Evolutionary conservation across 2,329 filamentous ascomycete species (phyloP), one percentile per base, ranked within the genome.

Genomic region (Aspergillus awamori): DNA sequence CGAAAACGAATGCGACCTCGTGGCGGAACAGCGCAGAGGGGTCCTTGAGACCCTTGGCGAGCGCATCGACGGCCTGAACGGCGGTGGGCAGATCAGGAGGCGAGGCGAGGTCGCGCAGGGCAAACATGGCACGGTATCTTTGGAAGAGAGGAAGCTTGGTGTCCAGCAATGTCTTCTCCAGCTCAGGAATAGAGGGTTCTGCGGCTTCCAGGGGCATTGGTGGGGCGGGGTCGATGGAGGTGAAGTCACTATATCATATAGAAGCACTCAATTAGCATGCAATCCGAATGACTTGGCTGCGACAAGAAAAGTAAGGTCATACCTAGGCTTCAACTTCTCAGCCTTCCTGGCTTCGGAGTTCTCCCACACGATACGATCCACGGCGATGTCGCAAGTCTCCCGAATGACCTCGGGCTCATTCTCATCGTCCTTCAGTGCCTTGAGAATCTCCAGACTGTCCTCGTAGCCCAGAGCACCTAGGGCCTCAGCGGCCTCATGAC

Each of bases 1-100:
- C 95, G 69, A 99, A 99, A 13, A 99, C 95, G 75, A 99, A 99
- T 13, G 95, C 95, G 67, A 99, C 93, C 76, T 99, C 95, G 80
- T 99, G 95, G 67, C 95, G 89, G 84, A 99, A 98, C 7, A 99
- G 87, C 5, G 93, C 93, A 53, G 93, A 97, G 17, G 88, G 83
- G 75, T 99, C 95, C 33, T 83, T 83, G 69, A 99, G 88, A 15
- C 95, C 95, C 73, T 88, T 89, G 49, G 95, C 92, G 51, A 99
- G 86, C 10, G 93, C 91, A 48, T 89, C 85, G 57, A 99, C 86
- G 17, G 95, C 94, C n/a, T 91, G 89, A 15, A 92, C 86, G 6
- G 94, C 93, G 2, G 93, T 97, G 2, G 93, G 91, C 47, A 96
- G 87, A 73, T 96, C 90, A 8, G 94, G 93, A 15, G 95, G 95